These are phyloP conservation scores for Guadua angustifolia DNA, from an alignment of 176 grass and related monocot species.

Conservation along the genomic window DNA sequence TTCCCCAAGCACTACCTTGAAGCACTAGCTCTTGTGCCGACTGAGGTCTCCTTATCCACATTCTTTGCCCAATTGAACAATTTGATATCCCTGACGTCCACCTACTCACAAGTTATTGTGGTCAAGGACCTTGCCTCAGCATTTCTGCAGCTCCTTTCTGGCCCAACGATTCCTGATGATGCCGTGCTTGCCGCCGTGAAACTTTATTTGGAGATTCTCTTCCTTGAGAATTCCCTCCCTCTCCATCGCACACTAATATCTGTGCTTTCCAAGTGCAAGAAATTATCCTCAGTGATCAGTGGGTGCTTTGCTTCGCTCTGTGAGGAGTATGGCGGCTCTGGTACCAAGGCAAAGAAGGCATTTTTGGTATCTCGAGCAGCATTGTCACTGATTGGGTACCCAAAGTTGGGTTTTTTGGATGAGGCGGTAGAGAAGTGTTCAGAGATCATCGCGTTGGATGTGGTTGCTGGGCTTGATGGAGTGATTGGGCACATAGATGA, in stretches of 20 bases:
- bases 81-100: slow-evolving; percentile 77
- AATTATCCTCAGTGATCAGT: slow-evolving; percentile 54
- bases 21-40: slow-evolving; percentile 47
- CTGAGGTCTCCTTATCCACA: slow-evolving; percentile 40
- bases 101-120: slow-evolving; percentile 67
- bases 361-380: slow-evolving; percentile 82
- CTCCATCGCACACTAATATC: slow-evolving; percentile 91
- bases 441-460: slow-evolving; percentile 70
- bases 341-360: slow-evolving; percentile 67
- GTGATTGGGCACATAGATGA: slow-evolving; percentile 63
- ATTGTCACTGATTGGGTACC: slow-evolving; percentile 89
- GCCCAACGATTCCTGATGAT: slow-evolving; percentile 44
- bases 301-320: slow-evolving; percentile 70
- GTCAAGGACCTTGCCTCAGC: slow-evolving; percentile 76
- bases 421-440: slow-evolving; percentile 74
- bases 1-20: slow-evolving; percentile 76
- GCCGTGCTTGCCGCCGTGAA: slow-evolving; percentile 44
- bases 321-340: slow-evolving; percentile 64
- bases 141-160: slow-evolving; percentile 65
- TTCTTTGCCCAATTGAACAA: slow-evolving; percentile 75
- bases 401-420: slow-evolving; percentile 88
- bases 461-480: slow-evolving; percentile 65
- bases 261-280: slow-evolving; percentile 69
- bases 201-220: slow-evolving; percentile 90
- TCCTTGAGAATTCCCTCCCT: slow-evolving; percentile 84